Evolutionary conservation across 768 basidiomycete genomes (phyloP), one percentile per base, ranked within the genome.

Genomic region (Lactarius quietus): DNA sequence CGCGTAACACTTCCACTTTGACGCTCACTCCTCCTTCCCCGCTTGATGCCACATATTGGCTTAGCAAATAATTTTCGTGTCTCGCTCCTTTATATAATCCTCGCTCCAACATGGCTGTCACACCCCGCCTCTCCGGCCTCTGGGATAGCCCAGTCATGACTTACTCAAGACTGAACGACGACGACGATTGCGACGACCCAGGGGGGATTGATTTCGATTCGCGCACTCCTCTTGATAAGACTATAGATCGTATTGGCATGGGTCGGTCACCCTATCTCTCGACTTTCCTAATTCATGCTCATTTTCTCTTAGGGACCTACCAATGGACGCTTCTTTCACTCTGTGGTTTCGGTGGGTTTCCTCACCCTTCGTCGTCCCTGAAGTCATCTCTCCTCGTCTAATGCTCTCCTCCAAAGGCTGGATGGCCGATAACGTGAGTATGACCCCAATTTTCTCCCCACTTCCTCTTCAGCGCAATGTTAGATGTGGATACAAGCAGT

Each of bases 401-500:
- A 51, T 45, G 2, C n/a, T 58, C 48, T 26, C 57, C 45, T 31
- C 33, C 33, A 33, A 69, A 92, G 94, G 93, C 35, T 96, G 94
- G 94, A 80, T 93, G 82, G 93, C 93, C 61, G 93, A 96, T 76
- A 95, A 95, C 75, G 93, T 94, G 73, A 73, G 82, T 23, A 59
- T 43, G 29, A 51, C 59, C 38, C 61, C 59, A 57, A 58, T 64
- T 36, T 38, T 38, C 3, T 59, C 28, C 59, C 28, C 58, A 33
- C 26, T 33, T 45, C n/a, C 33, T 64, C 59, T 33, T 10, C 28
- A 63, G 55, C 59, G 57, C 43, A 33, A 58, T 59, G 28, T 53
- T 59, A 95, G 93, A 93, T 94, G 92, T 95, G 92, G 92, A 85
- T 95, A 61, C 91, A 95, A 82, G 89, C 91, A 15, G 77, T 90